Conservation (phyloP, 2,329 filamentous ascomycete genomes). For the Bimuria novae-zelandiae region DNA sequence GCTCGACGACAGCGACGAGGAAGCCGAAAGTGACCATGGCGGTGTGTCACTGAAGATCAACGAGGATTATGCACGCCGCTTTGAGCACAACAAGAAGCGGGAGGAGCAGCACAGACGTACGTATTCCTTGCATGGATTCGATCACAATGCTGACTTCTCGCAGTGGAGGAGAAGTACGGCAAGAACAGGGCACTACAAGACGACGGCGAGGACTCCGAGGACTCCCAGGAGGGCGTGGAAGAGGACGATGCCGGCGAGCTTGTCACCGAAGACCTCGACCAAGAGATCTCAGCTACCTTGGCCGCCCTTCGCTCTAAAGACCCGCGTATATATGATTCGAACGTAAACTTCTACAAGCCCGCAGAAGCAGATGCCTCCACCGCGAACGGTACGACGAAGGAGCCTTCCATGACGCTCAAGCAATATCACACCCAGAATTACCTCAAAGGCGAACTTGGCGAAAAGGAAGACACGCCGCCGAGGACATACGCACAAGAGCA, state of each 20-base stretch:
- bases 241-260: conserved; percentile 92
- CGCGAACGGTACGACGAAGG: conserved; percentile 60
- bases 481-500: conserved; percentile 89
- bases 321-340: conserved; percentile 83
- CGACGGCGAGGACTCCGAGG: conserved; percentile 58
- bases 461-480: conserved; percentile 59
- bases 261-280: conserved; percentile 81
- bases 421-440: conserved; percentile 94
- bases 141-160: conserved; percentile 24
- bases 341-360: conserved; percentile 75
- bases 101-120: conserved; percentile 77
- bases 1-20: conserved; percentile 44
- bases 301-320: conserved; percentile 89
- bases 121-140: background rate
- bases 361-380: conserved; percentile 57
- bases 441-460: conserved; percentile 70
- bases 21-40: conserved; percentile 30
- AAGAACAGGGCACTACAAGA: conserved; percentile 48
- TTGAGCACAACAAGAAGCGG: conserved; percentile 97
- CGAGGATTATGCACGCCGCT: conserved; percentile 82
- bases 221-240: conserved; percentile 64
- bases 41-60: conserved; percentile 73
- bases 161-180: conserved; percentile 88
- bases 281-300: conserved; percentile 84
- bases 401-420: conserved; percentile 82